Conservation (phyloP, 2,329 filamentous ascomycete species). For the Hysterium pulicare region DNA sequence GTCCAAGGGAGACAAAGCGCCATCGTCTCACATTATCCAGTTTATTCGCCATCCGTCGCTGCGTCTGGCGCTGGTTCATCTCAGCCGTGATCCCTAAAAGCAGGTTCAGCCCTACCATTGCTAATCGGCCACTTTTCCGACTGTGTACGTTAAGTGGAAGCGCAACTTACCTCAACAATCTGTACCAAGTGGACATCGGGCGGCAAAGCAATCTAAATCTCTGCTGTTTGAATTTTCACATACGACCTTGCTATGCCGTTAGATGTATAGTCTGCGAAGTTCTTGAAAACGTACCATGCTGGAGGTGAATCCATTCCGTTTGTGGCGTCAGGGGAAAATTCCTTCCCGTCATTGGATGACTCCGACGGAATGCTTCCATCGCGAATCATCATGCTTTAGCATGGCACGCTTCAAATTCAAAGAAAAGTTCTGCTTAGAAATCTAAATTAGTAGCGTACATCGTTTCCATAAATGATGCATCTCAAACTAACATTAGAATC, state of each 20-base stretch:
- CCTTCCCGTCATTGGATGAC: not conserved
- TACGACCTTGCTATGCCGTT: not conserved
- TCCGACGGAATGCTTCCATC: not conserved
- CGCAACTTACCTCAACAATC: constrained; percentile 5
- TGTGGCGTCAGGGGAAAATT: not conserved
- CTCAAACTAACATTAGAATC: not conserved
- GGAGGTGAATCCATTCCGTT: not conserved
- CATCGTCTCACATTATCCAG: not conserved
- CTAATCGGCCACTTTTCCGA: constrained; percentile 8
- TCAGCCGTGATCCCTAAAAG: constrained; percentile 7
- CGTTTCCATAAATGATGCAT: too few species aligned
- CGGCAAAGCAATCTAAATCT: not conserved
- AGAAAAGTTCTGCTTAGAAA: not conserved
- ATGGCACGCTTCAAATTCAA: not conserved
- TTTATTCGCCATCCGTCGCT: constrained; percentile 2
- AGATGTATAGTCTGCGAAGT: not conserved
- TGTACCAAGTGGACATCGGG: not conserved
- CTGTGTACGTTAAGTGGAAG: constrained; percentile 18
- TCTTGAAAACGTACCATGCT: not conserved
- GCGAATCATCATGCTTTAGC: not conserved
- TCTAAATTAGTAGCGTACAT: too few species aligned
- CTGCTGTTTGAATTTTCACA: not conserved
- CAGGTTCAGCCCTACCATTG: constrained; percentile 10
- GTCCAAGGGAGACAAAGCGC: too few species aligned
- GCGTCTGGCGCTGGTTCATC: constrained; percentile 4